Evolutionary conservation across 163 green algal genomes (phyloP).

Genomic region (Scenedesmus sp.): DNA sequence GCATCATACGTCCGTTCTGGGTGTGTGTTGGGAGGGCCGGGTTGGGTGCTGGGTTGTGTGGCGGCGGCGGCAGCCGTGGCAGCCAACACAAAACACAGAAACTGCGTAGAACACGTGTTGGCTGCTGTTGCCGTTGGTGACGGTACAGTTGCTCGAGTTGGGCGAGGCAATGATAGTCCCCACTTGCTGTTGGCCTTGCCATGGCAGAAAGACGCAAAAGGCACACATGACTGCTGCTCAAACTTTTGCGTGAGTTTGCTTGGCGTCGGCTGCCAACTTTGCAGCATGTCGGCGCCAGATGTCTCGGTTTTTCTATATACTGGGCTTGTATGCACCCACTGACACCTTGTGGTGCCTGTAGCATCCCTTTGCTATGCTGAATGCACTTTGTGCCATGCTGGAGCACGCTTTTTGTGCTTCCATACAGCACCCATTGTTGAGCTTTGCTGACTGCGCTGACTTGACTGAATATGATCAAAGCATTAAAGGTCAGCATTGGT

Average conservation of each 20-base stretch:
- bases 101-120: background rate
- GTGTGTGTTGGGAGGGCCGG: background rate
- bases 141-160: background rate
- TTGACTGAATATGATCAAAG: background rate
- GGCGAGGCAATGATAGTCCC: background rate
- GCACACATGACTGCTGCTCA: background rate
- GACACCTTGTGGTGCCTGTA: background rate
- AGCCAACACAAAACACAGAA: background rate
- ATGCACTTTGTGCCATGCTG: background rate
- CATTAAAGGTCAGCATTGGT: background rate
- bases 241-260: background rate
- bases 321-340: background rate
- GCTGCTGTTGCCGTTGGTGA: background rate
- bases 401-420: background rate
- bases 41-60: background rate
- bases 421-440: background rate
- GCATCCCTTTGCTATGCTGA: background rate
- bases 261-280: background rate
- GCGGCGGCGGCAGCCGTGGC: background rate
- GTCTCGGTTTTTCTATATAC: background rate
- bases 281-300: background rate
- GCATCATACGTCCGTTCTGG: background rate
- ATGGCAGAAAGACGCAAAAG: too few species aligned
- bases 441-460: constrained; percentile 1
- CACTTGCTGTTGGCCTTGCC: background rate